Evolutionary conservation across 2,329 filamentous ascomycete species (phyloP), one percentile per base, ranked within the genome.

Genomic region (Diplocarpon rosae): DNA sequence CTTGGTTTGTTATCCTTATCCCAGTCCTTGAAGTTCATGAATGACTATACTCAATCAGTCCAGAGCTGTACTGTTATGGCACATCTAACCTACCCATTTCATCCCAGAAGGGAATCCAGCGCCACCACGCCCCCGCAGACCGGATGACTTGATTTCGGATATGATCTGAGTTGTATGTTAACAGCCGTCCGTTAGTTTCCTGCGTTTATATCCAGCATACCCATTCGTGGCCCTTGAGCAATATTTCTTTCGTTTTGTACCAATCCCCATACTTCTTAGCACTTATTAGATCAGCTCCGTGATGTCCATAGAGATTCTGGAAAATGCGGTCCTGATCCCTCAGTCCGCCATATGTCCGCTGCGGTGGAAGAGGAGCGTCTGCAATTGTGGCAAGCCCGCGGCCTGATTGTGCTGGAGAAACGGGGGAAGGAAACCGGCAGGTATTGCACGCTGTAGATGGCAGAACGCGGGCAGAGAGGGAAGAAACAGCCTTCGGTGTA

Each of bases 11-110:
- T 83, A 66, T 96, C 92, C 71, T 98, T 94, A 61, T 98, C 90
- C 92, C 92, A 98, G 60, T 88, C 92, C 70, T 95, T 95, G 75
- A 90, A 89, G 75, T 98, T 98, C 92, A 98, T 98, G 69, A 98
- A 98, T 39, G 89, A 95, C 88, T 94, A 61, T 34, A 28, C 15
- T 49, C 37, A 52, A 48, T 52, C 40, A 60, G 50, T 41, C 16
- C 33, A 16, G 37, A 47, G n/a, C 14, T 10, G 16, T 13, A 28
- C 31, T 20, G 30, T 33, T 17, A 27, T 38, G 10, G 20, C 16
- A 32, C 20, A 28, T 15, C 27, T 35, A 56, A 72, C 80, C 58
- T 79, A 94, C 88, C 85, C 92, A 98, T 89, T 98, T 98, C 73
- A 98, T 72, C 52, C 92, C 92, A 32, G 90, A 96, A 51, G 92